Base-by-base conservation (phyloP, 441 rosid species). In the Croton laevigatus region DNA sequence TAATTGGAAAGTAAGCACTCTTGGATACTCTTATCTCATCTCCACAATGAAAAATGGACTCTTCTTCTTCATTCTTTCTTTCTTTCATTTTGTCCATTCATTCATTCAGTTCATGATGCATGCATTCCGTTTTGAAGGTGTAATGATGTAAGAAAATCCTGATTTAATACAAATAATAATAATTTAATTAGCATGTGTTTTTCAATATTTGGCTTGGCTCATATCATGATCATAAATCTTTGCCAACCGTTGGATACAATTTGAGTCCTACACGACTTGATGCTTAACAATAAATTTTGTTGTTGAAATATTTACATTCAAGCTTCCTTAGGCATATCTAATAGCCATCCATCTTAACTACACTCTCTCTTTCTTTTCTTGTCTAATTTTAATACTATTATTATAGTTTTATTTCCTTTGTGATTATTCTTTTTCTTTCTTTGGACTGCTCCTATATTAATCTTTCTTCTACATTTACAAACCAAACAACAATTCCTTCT, bases 191-290 rank as follows among this genome's bases (percentile, higher is more conserved):
- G 65, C 81, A 71, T 14, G 80, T 80, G 84, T 34, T 22, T 42
- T 73, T 70, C 68, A 59, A 61, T 69, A 71, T 75, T 62, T 48
- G 59, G 68, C 82, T 76, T n/a, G n/a, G n/a, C n/a, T n/a, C n/a
- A n/a, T n/a, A n/a, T 27, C 83, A 17, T 79, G 82, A 79, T 27
- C 16, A 27, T 59, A 55, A 27, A 27, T 27, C 32, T 64, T 54
- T n/a, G 62, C 55, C 20, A 49, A 63, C 62, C 52, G 58, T 55
- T 54, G 46, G 59, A 55, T 46, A 40, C 44, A 65, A 54, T 62
- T 76, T 71, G 82, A 80, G 81, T 79, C 82, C 83, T 71, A 49
- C 78, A 86, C 86, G 86, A 68, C 69, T 65, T 74, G 52, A 42
- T 61, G 68, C 76, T 68, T 38, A 68, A 73, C 78, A 4, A 54